Base-by-base conservation (phyloP, 495 filamentous ascomycete genomes). In the Penicillium maclennaniae region DNA sequence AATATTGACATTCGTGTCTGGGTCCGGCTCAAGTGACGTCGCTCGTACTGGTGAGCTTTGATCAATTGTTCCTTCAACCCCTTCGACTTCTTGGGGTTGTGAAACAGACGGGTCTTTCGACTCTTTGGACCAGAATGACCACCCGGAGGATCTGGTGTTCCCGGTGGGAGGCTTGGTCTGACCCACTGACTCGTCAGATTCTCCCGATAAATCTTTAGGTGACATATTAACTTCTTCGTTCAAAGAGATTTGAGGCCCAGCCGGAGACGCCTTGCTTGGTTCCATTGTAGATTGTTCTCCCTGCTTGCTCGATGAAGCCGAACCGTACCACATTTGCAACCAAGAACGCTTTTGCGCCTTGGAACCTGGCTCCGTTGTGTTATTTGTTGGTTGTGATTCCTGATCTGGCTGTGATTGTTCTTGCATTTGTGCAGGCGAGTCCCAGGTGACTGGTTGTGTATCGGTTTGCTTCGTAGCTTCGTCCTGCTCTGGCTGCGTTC, bases 71-170 rank as follows among this genome's bases (percentile, higher is more conserved):
- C 90, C 69, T 62, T 92, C 84, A 3, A 86, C 86, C 26, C 79
- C 62, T 58, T 87, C 79, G 9, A 71, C 62, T 34, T 76, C 70
- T 21, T 61, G 63, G 2, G 75, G 48, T 47, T 62, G 72, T 19
- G 66, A 56, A 8, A 66, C 51, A 14, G 56, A 39, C 10, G 55
- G 55, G 27, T 75, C 68, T 51, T 79, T 81, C 10, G 80, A 60
- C 16, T 89, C 87, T 49, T 80, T 83, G 7, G 87, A 89, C 87
- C 87, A 95, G 56, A 95, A 95, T 1, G 86, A 89, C 89, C 89
- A 95, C 1, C 85, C 87, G 7, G 87, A 87, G 17, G 85, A 79
- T 53, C 76, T 82, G 12, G 59, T 48, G 48, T 49, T 58, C 23
- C 53, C 53, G 26, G 63, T 67, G 44, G 77, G 69, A 31, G 71